phyloP scores from a whole-genome alignment of 169 alveolate species.

The Theileria equi region DNA sequence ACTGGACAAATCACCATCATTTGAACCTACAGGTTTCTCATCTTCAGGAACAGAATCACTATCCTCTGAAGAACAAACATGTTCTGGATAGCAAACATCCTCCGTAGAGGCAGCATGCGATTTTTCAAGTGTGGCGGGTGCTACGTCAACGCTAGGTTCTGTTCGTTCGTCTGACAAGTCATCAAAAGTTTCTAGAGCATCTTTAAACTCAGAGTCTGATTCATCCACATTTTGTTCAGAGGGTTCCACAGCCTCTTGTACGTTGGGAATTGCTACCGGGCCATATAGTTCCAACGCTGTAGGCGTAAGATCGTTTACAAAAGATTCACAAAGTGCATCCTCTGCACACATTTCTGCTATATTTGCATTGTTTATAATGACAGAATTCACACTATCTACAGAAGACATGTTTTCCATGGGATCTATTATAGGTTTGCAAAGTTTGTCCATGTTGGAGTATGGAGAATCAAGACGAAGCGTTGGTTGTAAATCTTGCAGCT shows the following conservation, averaged over 20 bases:
- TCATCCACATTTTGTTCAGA: no score
- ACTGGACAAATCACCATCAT: neutral
- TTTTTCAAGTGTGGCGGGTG: neutral
- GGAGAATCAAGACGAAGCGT: no score
- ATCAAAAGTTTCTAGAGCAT: slow-evolving; percentile 16
- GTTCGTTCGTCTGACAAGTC: neutral
- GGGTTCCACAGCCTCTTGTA: no score
- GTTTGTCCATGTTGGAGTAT: no score
- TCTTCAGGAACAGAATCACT: neutral
- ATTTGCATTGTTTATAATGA: no score
- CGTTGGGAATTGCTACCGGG: slow-evolving; percentile 5
- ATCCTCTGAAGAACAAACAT: neutral
- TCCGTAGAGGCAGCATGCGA: neutral
- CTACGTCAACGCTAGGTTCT: neutral
- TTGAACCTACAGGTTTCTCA: neutral
- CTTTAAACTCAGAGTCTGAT: slow-evolving; percentile 15
- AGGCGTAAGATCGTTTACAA: neutral
- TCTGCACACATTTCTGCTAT: no score
- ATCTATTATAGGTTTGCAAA: no score
- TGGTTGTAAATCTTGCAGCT: no score
- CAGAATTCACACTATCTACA: no score
- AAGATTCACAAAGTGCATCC: no score
- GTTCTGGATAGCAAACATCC: neutral
- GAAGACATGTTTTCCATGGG: no score
- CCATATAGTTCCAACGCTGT: slow-evolving; percentile 7